Percentiles rank a stretch among this genome's conserved stretches.
Evolutionary conservation across 2,329 filamentous ascomycete genomes (phyloP).

Genomic region (Xylariaceae sp.): DNA sequence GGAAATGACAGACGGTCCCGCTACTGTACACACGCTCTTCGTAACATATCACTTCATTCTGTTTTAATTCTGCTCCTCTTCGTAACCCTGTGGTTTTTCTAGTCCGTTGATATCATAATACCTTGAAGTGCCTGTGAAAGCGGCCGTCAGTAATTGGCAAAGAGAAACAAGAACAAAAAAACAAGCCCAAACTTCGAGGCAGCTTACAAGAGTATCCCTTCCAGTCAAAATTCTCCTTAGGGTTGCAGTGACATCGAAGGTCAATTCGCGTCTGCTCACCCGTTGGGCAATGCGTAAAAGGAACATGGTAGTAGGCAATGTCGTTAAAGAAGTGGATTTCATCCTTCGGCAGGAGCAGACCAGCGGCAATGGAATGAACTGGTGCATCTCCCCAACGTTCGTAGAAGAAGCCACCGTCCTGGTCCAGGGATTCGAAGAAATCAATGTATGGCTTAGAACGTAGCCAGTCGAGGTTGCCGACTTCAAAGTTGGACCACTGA

Average conservation of each 20-base stretch:
- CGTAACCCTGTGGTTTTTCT: conserved; percentile 79
- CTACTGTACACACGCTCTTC: conserved; percentile 17
- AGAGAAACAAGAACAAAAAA: background rate
- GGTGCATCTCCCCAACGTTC: conserved; percentile 98
- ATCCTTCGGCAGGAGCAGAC: conserved; percentile 80
- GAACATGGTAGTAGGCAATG: conserved; percentile 96
- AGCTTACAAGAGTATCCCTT: conserved; percentile 91
- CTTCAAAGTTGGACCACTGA: conserved; percentile 98
- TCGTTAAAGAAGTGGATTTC: conserved; percentile 99
- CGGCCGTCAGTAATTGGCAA: conserved; percentile 1
- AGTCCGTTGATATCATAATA: conserved; percentile 80
- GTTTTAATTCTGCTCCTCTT: conserved; percentile 53
- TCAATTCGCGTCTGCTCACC: conserved; percentile 78
- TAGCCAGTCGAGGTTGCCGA: conserved; percentile 90
- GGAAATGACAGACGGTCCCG: conserved; percentile 20
- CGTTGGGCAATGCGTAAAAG: conserved; percentile 96
- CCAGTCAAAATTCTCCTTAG: conserved; percentile 98
- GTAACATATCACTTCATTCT: conserved; percentile 7
- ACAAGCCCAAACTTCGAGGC: background rate
- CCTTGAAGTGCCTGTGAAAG: conserved; percentile 64
- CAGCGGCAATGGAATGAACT: conserved; percentile 94
- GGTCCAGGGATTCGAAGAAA: conserved; percentile 83
- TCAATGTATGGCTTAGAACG: conserved; percentile 83
- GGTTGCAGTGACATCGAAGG: conserved; percentile 90
- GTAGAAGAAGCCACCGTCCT: conserved; percentile 96